Evolutionary conservation across 1,284 basidiomycete genomes (phyloP), one percentile per base, ranked within the genome.

Genomic region (Sporisorium reilianum): DNA sequence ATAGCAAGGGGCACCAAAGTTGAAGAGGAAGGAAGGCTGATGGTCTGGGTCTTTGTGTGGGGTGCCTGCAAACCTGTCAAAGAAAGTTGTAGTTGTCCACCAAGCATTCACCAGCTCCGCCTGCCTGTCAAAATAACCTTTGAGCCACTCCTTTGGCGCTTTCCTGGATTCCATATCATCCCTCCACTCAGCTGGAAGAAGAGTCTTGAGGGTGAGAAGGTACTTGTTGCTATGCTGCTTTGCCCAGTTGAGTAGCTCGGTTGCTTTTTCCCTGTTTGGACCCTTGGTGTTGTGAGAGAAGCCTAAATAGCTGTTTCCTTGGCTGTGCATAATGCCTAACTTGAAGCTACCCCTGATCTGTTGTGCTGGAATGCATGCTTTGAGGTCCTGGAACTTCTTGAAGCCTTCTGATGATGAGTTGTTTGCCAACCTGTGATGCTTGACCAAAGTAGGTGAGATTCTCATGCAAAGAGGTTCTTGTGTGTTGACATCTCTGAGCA

Each of bases 11-110:
- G 28, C 22, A 1, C 42, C 30, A 55, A 55, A 55, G 30, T 55
- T 55, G 54, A 55, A 55, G 2, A 55, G 44, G 23, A 55, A 55
- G 12, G 54, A 55, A 16, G 44, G 54, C 16, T 34, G 54, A 18
- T 45, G 28, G 40, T 55, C 32, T 4, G 20, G 14, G 22, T 55
- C 54, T 7, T 25, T 22, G 44, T 46, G 42, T 16, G 30, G 26
- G 1, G 14, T 18, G 16, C 44, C 54, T 16, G 42, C 46, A 44
- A 46, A 55, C 5, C 9, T 18, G 20, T 55, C 42, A 36, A 55
- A 48, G 44, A 55, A 55, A 23, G 54, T 46, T 4, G 36, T 20
- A 36, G 28, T 36, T 5, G 54, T 55, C 54, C 32, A 34, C 32
- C 32, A 34, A 34, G 32, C 32, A 34, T 34, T 34, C 8, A 34